Evolutionary conservation across 2,329 filamentous ascomycete genomes (phyloP), one percentile per base, ranked within the genome.

Genomic region (Pseudogymnoascus sp.): DNA sequence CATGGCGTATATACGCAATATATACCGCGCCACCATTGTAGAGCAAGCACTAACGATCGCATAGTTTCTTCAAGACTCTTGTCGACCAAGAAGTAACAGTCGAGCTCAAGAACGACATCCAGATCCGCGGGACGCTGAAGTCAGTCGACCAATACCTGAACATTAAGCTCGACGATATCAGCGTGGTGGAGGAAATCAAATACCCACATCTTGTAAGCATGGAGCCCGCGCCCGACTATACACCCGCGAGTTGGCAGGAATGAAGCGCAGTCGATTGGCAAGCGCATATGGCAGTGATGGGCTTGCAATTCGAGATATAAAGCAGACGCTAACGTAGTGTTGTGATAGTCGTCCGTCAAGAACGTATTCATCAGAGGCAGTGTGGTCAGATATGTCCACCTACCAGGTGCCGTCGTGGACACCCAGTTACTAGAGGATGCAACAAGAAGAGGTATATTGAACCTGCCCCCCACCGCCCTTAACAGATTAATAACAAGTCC

Each of bases 21-120:
- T 38, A 8, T 42, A 25, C 27, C 21, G 33, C 13, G 42, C 4
- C 29, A 29, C n/a, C 44, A 31, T 25, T 59, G 51, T 12, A 65
- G 62, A 27, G 64, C 42, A 41, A 25, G 42, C 36, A n/a, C 61
- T 51, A 13, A 36, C 33, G 27, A 13, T 48, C 62, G 60, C 61
- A 65, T 73, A 94, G 90, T 80, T 97, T 97, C 81, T 97, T 97
- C 86, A 97, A 97, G 78, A 97, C 93, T 61, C 89, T 97, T 72
- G 95, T 97, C 75, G 94, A 97, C 80, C 89, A 94, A 69, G 88
- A 95, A 80, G 92, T 99, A 72, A 97, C 92, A 55, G 92, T 99
- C 74, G 94, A 99, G 81, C 90, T 99, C 75, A 99, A 99, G 80
- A 99, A 99, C 76, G 94, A 99, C 78, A 96, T 99, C 70, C 92